Evolutionary conservation across 2,329 filamentous ascomycete species (phyloP), one percentile per base, ranked within the genome.

Genomic region (Penicillium sp.): DNA sequence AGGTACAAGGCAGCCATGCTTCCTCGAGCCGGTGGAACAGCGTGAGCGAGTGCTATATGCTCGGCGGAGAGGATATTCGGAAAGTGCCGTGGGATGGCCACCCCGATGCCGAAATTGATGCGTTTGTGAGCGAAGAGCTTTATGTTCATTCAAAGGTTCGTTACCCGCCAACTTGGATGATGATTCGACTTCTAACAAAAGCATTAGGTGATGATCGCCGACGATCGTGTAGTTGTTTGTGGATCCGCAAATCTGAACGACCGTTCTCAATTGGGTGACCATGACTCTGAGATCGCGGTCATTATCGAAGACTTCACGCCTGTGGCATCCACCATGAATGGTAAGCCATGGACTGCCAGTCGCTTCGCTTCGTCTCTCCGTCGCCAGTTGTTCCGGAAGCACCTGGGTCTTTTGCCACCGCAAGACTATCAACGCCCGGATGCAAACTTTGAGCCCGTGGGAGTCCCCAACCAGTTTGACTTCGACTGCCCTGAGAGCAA

Each of bases 201-300:
- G 17, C 40, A 33, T 8, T 49, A 77, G 73, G 68, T 77, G 47
- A 78, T 93, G 57, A 91, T 96, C 58, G 85, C 85, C 1, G 90
- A 97, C 64, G 91, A 97, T 67, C 82, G 83, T 47, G 78, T 88
- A 42, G 88, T 87, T 2, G 81, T 96, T 46, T 93, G 88, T 64
- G 88, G 88, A 17, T 89, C 84, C 24, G 88, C 87, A 56, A 97
- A 96, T 69, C 77, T 96, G 61, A 97, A 96, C 67, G 91, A 97
- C 65, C 84, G 91, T 48, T 82, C 87, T 44, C 90, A 95, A 69
- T 73, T 93, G 5, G 91, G 91, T 13, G 81, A 84, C 59, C 91
- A 95, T 68, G 91, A 97, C 68, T 93, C 86, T 43, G 91, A 97
- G 67, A 78, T 97, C 34, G 85, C 87, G 34, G 86, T 96, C 48